phyloP scores from a whole-genome alignment of 306 rosid genomes.

The Prunus salicina region DNA sequence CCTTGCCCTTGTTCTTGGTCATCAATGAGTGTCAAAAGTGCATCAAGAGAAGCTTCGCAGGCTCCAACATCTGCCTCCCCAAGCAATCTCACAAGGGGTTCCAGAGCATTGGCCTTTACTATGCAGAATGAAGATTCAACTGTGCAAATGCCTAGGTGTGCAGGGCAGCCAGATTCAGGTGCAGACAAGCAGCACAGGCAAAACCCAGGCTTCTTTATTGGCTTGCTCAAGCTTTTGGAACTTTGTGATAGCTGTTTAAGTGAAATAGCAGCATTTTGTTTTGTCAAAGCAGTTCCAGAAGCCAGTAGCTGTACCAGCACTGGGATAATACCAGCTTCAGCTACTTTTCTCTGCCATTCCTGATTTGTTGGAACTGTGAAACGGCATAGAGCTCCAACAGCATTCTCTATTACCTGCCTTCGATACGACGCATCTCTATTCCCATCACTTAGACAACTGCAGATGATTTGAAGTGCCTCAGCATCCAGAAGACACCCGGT shows the following conservation, averaged over 20 bases:
- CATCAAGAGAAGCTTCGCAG: constrained; percentile 64
- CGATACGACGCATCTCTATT: constrained; percentile 31
- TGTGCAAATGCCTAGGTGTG: constrained; percentile 48
- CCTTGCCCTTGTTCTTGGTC: constrained; percentile 40
- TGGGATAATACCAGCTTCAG: constrained; percentile 58
- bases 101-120: constrained; percentile 53
- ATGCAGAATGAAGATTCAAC: constrained; percentile 60
- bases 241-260: constrained; percentile 66
- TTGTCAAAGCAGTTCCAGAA: constrained; percentile 50
- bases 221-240: constrained; percentile 47
- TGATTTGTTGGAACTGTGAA: constrained; percentile 54
- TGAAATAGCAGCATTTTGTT: constrained; percentile 50
- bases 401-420: constrained; percentile 41
- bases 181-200: constrained; percentile 36
- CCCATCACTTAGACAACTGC: constrained; percentile 35
- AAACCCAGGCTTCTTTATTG: constrained; percentile 35
- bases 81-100: constrained; percentile 60
- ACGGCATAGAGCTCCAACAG: constrained; percentile 53
- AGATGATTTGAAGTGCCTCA: constrained; percentile 46
- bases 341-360: constrained; percentile 59
- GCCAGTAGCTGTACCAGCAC: constrained; percentile 46
- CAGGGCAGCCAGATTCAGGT: constrained; percentile 43
- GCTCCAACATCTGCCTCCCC: constrained; percentile 35
- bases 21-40: constrained; percentile 46
- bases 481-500: constrained; percentile 48